Evolutionary conservation across 2,329 filamentous ascomycete genomes (phyloP).

Genomic region (Boeremia lycopersici): DNA sequence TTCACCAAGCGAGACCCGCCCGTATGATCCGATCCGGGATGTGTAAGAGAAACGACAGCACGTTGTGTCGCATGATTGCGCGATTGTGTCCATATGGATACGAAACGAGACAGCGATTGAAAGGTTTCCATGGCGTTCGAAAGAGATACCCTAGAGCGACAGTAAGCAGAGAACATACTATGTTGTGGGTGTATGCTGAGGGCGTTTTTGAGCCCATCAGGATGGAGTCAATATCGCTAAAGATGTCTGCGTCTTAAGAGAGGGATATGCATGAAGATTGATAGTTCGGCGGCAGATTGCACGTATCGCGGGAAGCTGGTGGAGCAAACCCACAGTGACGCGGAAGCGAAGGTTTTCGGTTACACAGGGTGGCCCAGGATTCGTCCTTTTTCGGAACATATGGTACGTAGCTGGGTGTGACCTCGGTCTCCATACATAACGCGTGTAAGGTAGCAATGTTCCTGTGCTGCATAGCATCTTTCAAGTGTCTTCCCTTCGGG

Average conservation of each 20-base stretch:
- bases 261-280: neutral
- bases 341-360: constrained; percentile 18
- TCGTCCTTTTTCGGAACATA: constrained; percentile 21
- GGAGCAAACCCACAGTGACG: constrained; percentile 7
- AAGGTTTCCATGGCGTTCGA: constrained; percentile 23
- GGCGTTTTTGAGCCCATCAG: neutral
- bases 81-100: constrained; percentile 24
- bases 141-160: constrained; percentile 28
- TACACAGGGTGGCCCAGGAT: constrained; percentile 21
- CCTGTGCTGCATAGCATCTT: neutral
- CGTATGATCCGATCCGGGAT: constrained; percentile 47
- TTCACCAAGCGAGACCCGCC: constrained; percentile 43
- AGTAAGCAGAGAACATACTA: constrained; percentile 12
- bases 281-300: neutral
- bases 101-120: constrained; percentile 16
- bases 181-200: neutral
- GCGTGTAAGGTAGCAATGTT: constrained; percentile 17
- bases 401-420: constrained; percentile 31
- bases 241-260: neutral
- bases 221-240: neutral
- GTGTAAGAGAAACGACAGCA: constrained; percentile 29
- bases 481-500: neutral
- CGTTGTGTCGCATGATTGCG: constrained; percentile 21
- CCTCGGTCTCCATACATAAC: constrained; percentile 13
- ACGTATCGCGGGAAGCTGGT: constrained; percentile 5